Conservation (phyloP, 441 rosid species). For the Croton setiger region DNA sequence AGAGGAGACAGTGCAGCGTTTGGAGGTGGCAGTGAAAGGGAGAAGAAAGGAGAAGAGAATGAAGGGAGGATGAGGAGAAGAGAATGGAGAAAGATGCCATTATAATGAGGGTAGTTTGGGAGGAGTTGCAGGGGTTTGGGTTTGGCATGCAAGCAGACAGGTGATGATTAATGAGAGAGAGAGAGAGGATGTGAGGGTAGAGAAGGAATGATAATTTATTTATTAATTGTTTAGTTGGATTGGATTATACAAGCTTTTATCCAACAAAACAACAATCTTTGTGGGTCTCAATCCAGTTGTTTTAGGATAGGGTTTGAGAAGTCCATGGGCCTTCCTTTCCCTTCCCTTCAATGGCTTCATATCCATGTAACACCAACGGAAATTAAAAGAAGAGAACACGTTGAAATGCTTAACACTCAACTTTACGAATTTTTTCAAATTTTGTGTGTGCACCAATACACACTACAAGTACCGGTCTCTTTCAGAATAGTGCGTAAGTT, state of each 20-base stretch:
- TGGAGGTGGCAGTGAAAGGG: conserved; percentile 23
- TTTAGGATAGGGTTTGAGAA: background rate
- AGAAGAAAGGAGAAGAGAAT: conserved; percentile 13
- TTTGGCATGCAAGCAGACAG: conserved; percentile 40
- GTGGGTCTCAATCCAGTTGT: background rate
- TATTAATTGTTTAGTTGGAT: too few species aligned
- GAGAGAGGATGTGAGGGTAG: background rate
- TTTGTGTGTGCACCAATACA: too few species aligned
- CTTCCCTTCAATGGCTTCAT: too few species aligned
- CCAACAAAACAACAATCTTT: background rate
- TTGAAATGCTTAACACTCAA: too few species aligned
- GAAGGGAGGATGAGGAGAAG: conserved; percentile 19
- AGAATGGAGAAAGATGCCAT: conserved; percentile 28
- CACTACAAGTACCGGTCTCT: too few species aligned
- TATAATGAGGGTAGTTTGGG: conserved; percentile 29
- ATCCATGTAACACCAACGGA: too few species aligned
- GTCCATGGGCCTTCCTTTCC: background rate
- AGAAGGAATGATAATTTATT: background rate
- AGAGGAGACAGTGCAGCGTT: conserved; percentile 18
- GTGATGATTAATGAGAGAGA: conserved; percentile 22
- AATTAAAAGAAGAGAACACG: too few species aligned
- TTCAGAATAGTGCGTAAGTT: too few species aligned
- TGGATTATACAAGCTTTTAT: background rate
- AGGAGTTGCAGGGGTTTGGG: conserved; percentile 37
- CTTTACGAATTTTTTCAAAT: too few species aligned